Conservation (phyloP, 495 filamentous ascomycete species). For the Aspergillus conjunctus region DNA sequence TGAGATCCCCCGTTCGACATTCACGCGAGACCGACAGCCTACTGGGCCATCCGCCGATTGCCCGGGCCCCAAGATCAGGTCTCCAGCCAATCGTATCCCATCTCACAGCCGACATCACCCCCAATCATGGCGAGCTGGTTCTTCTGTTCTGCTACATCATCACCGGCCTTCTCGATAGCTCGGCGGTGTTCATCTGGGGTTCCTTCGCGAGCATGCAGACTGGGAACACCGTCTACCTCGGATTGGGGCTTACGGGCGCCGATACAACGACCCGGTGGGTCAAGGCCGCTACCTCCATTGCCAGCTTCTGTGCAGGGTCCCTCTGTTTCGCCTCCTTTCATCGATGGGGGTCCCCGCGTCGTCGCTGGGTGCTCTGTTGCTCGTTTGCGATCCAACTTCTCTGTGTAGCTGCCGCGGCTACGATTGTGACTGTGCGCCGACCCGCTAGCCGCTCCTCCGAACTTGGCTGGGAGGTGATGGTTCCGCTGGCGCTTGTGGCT, state of each 20-base stretch:
- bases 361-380: constrained; percentile 54
- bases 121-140: constrained; percentile 60
- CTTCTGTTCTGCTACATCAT: constrained; percentile 70
- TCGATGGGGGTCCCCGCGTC: constrained; percentile 37
- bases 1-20: neutral
- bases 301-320: constrained; percentile 57
- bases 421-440: constrained; percentile 7
- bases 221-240: constrained; percentile 77
- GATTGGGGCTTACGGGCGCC: constrained; percentile 65
- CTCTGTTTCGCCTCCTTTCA: constrained; percentile 47
- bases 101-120: constrained; percentile 52
- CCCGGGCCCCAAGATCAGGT: neutral
- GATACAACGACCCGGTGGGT: constrained; percentile 59
- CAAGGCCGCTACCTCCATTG: constrained; percentile 63
- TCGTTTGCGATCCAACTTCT: constrained; percentile 65
- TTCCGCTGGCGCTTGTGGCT: constrained; percentile 64
- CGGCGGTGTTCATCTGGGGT: constrained; percentile 71
- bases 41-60: neutral
- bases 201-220: constrained; percentile 82
- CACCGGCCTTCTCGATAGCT: constrained; percentile 73
- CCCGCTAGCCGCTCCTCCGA: neutral
- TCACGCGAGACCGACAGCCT: neutral
- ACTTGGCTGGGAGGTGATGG: constrained; percentile 42
- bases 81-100: constrained; percentile 13
- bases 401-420: constrained; percentile 59